Evolutionary conservation across 768 basidiomycete species (phyloP).

Genomic region (Suillus tomentosus): DNA sequence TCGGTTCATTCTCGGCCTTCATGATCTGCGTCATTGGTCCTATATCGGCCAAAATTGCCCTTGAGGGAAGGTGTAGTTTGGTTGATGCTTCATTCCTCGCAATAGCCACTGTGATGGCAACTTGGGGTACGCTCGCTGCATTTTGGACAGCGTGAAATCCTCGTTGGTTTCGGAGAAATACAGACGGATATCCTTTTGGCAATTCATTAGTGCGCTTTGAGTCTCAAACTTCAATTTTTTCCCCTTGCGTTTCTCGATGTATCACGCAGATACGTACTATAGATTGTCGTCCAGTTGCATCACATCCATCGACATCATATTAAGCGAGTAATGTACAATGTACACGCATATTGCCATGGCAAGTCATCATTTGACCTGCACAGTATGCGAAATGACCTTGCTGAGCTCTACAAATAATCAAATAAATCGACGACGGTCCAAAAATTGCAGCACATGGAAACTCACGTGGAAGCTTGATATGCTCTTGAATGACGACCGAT

Average conservation of each 20-base stretch:
- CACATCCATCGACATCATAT: conserved; percentile 1
- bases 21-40: conserved; percentile 79
- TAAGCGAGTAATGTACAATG: conserved; percentile 1
- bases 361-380: conserved; percentile 47
- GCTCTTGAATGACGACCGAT: conserved; percentile 82
- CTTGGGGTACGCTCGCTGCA: conserved; percentile 75
- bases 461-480: conserved; percentile 80
- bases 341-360: conserved; percentile 5
- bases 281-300: neutral
- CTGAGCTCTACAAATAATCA: conserved; percentile 55
- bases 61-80: conserved; percentile 49
- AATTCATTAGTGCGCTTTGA: no score
- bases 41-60: conserved; percentile 65
- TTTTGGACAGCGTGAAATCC: conserved; percentile 42
- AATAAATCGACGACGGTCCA: conserved; percentile 5
- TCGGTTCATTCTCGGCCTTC: conserved; percentile 87
- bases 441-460: conserved; percentile 17
- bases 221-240: neutral
- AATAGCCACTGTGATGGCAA: conserved; percentile 62
- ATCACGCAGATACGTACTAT: neutral
- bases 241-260: neutral
- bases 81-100: conserved; percentile 59
- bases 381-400: conserved; percentile 75
- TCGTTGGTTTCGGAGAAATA: neutral
- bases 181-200: neutral